Evolutionary conservation across 805 yeast genomes (phyloP).

Genomic region (Barnettozyma salicaria): DNA sequence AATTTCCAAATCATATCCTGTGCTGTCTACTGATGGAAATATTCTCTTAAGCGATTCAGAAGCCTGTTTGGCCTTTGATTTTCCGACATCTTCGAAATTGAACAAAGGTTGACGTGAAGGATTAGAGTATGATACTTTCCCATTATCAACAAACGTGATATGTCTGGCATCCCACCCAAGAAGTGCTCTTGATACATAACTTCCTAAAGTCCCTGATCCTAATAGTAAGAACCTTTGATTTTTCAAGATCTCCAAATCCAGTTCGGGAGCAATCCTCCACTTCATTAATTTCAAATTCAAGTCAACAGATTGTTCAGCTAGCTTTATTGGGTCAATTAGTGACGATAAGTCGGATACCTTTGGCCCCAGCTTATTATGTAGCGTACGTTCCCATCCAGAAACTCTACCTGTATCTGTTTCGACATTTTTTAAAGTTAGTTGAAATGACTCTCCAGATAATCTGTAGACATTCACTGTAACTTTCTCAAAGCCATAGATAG

Average conservation of each 20-base stretch:
- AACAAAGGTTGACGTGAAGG: constrained; percentile 94
- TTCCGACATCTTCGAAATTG: constrained; percentile 73
- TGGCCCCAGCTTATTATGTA: constrained; percentile 68
- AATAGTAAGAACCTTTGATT: constrained; percentile 61
- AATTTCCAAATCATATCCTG: constrained; percentile 63
- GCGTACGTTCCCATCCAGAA: constrained; percentile 89
- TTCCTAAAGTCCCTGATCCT: constrained; percentile 97
- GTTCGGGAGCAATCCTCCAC: constrained; percentile 87
- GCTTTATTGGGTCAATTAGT: constrained; percentile 69
- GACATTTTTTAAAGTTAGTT: constrained; percentile 20
- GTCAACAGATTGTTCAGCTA: constrained; percentile 91
- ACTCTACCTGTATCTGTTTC: constrained; percentile 30
- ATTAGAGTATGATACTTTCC: constrained; percentile 82
- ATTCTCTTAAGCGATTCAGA: constrained; percentile 65
- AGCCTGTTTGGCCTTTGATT: constrained; percentile 71
- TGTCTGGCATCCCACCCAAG: constrained; percentile 92
- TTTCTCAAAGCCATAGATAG: constrained; percentile 28
- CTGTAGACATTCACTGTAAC: constrained; percentile 39
- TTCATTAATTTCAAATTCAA: constrained; percentile 88
- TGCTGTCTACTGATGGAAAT: constrained; percentile 68
- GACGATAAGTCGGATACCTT: constrained; percentile 78
- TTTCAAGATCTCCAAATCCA: constrained; percentile 63
- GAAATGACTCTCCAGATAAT: constrained; percentile 28
- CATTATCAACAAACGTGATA: constrained; percentile 86
- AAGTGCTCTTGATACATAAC: constrained; percentile 79